phyloP scores from a whole-genome alignment of 768 basidiomycete genomes.

The Mycena sanguinolenta region DNA sequence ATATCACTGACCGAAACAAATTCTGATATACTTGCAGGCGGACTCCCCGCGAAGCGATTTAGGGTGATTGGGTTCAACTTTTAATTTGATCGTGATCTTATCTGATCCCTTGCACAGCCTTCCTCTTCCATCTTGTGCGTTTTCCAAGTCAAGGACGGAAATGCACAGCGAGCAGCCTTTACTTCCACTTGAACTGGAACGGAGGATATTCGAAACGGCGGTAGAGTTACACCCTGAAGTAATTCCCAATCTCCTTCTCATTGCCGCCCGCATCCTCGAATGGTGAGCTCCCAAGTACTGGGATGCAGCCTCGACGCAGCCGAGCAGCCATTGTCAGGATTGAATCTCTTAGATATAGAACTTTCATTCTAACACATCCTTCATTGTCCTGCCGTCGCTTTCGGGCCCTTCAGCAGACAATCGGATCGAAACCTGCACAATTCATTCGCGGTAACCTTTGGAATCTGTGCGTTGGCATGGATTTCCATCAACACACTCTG shows the following conservation, averaged over 20 bases:
- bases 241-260: conserved; percentile 1
- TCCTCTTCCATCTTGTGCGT: too few species aligned
- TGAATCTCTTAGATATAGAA: conserved; percentile 2
- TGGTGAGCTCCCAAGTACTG: conserved; percentile 1
- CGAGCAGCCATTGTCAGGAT: conserved; percentile 4
- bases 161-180: too few species aligned
- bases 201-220: conserved; percentile 5
- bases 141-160: too few species aligned
- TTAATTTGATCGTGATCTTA: too few species aligned
- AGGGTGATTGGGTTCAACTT: too few species aligned
- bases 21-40: too few species aligned
- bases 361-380: not conserved
- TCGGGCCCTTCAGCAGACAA: not conserved
- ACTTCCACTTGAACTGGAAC: conserved; percentile 10
- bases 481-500: not conserved
- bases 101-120: too few species aligned
- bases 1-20: too few species aligned
- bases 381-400: not conserved
- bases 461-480: not conserved
- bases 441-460: conserved; percentile 12
- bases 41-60: too few species aligned
- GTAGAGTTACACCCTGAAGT: not conserved
- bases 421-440: not conserved
- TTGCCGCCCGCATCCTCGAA: not conserved
- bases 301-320: too few species aligned